Base-by-base conservation (phyloP, 2,329 filamentous ascomycete species). In the Alternaria arborescens region DNA sequence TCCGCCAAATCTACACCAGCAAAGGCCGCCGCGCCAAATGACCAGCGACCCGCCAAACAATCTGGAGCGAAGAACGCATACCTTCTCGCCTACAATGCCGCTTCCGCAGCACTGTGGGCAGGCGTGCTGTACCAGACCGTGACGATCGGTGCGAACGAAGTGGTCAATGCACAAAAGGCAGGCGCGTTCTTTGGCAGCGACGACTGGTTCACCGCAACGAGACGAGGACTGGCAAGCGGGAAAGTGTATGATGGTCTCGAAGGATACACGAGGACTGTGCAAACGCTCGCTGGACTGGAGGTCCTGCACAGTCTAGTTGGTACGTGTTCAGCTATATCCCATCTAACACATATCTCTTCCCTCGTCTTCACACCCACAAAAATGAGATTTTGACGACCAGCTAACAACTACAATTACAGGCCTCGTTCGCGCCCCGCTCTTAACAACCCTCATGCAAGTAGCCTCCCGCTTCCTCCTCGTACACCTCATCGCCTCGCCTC, bases 401-500 rank as follows among this genome's bases (percentile, higher is more conserved):
- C 34, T 38, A n/a, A 38, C 16, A n/a, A 16, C 3, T 36, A 14
- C 12, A 3, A 38, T 14, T 5, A 38, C 34, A 94, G 92, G 92
- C 59, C 78, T 98, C 73, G 94, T 99, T 53, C 89, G 94, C 72
- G 90, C 94, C 1, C 93, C 94, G 2, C 79, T 97, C 71, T 70
- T 90, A 70, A 98, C 95, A 5, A 98, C 95, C 6, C 79, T 87
- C 38, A 93, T 97, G 89, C 95, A 99, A 80, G 94, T 98, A 64
- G 86, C 91, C 22, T 92, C 89, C 59, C 92, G 95, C 53, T 87
- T 97, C 72, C 87, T 97, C 66, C 89, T 98, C 67, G 91, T 97
- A 69, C 97, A 94, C 93, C 89, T 87, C 69, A 85, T 98, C 64
- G 89, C 92, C 73, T 85, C 88, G 75, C 84, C 85, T 18, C 26